Evolutionary conservation across 2,329 filamentous ascomycete genomes (phyloP).

Genomic region (Beauveria australis): DNA sequence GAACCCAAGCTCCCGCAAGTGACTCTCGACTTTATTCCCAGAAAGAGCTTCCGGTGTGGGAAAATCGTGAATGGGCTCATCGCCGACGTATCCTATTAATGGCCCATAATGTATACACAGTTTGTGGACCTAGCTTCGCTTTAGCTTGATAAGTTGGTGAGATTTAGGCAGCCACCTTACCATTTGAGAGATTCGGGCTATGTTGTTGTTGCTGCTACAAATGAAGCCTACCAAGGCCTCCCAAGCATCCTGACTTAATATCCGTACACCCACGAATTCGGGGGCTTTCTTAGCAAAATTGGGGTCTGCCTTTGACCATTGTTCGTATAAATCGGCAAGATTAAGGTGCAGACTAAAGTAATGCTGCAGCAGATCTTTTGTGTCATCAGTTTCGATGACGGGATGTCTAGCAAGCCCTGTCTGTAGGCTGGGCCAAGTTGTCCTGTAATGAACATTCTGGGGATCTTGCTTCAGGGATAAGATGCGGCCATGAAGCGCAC

Average conservation of each 20-base stretch:
- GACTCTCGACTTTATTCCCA: slow-evolving; percentile 65
- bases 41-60: slow-evolving; percentile 68
- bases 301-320: slow-evolving; percentile 78
- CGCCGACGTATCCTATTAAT: slow-evolving; percentile 61
- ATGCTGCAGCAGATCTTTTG: slow-evolving; percentile 63
- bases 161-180: slow-evolving; percentile 30
- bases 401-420: slow-evolving; percentile 13
- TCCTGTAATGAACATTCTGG: slow-evolving; percentile 70
- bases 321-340: slow-evolving; percentile 64
- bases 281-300: slow-evolving; percentile 87
- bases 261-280: slow-evolving; percentile 82
- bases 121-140: slow-evolving; percentile 59
- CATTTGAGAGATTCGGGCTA: slow-evolving; percentile 91
- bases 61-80: slow-evolving; percentile 77
- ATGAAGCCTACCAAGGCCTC: slow-evolving; percentile 91
- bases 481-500: slow-evolving; percentile 77
- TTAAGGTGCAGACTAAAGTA: slow-evolving; percentile 86
- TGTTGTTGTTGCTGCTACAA: slow-evolving; percentile 99
- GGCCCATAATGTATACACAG: slow-evolving; percentile 80
- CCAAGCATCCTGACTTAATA: slow-evolving; percentile 92
- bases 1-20: slow-evolving; percentile 77
- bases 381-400: slow-evolving; percentile 47
- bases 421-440: slow-evolving; percentile 45
- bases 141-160: background rate
- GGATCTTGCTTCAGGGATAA: slow-evolving; percentile 78